phyloP scores from a whole-genome alignment of 2,329 filamentous ascomycete genomes.

The Colletotrichum navitas region DNA sequence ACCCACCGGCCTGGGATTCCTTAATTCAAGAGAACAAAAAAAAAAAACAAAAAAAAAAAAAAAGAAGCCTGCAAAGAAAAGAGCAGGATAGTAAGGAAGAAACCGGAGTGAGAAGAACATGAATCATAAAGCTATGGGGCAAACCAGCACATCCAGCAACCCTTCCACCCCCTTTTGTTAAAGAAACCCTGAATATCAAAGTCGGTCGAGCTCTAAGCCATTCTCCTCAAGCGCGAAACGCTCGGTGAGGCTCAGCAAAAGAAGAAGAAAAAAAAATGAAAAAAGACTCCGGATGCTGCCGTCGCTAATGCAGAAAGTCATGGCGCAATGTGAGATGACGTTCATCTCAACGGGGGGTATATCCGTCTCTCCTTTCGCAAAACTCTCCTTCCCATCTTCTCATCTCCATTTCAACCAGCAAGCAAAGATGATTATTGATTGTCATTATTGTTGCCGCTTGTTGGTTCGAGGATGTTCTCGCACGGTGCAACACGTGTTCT shows the following conservation, averaged over 20 bases:
- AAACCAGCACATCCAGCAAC: neutral
- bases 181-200: neutral
- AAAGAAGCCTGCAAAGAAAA: neutral
- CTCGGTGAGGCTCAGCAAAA: neutral
- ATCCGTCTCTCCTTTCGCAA: constrained; percentile 20
- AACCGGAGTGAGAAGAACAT: neutral
- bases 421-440: constrained; percentile 33
- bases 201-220: neutral
- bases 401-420: constrained; percentile 22
- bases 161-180: neutral
- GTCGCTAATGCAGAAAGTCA: constrained; percentile 39
- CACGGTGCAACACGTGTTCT: neutral
- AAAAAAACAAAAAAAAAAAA: neutral
- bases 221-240: constrained; percentile 14
- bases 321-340: constrained; percentile 10
- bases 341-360: constrained; percentile 29
- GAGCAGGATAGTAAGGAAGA: neutral
- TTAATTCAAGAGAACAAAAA: neutral
- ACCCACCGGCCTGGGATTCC: neutral
- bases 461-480: neutral
- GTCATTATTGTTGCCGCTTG: constrained; percentile 41
- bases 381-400: neutral
- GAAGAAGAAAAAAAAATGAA: neutral
- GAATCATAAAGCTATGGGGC: neutral
- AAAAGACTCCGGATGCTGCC: constrained; percentile 26